A percentile compares a stretch with the other conserved stretches of the same genome.
phyloP scores from a whole-genome alignment of 2,329 filamentous ascomycete species.

The Claviceps monticola region DNA sequence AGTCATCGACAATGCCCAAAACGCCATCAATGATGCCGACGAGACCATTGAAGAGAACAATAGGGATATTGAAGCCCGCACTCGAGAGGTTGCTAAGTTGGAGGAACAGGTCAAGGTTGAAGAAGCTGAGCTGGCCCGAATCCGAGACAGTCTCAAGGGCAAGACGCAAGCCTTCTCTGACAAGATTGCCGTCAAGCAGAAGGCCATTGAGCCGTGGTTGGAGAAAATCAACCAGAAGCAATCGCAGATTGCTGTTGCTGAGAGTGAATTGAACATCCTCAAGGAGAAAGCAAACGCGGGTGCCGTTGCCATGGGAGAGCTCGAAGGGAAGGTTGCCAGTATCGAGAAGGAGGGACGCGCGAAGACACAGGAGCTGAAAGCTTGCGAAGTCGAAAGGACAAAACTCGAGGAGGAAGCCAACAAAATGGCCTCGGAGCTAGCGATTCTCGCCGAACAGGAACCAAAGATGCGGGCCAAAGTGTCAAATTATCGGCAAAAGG shows the following conservation, averaged over 20 bases:
- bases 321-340: constrained; percentile 60
- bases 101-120: constrained; percentile 66
- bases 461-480: constrained; percentile 72
- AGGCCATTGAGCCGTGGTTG: constrained; percentile 88
- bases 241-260: constrained; percentile 83
- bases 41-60: constrained; percentile 65
- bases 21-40: constrained; percentile 58
- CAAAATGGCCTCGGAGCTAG: constrained; percentile 57
- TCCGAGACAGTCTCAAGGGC: constrained; percentile 78
- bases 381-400: constrained; percentile 58
- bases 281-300: constrained; percentile 81
- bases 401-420: constrained; percentile 61
- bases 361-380: constrained; percentile 63
- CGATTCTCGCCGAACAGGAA: constrained; percentile 61
- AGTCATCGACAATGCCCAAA: constrained; percentile 62
- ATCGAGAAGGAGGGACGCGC: constrained; percentile 57
- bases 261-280: constrained; percentile 87
- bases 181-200: constrained; percentile 83
- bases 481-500: constrained; percentile 82
- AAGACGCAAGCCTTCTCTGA: constrained; percentile 94
- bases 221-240: constrained; percentile 95
- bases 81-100: constrained; percentile 58
- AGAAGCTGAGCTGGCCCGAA: constrained; percentile 67
- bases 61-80: constrained; percentile 64
- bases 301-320: constrained; percentile 69